Conservation (phyloP, 805 yeast species). For the Schwanniomyces pseudopolymorphus region DNA sequence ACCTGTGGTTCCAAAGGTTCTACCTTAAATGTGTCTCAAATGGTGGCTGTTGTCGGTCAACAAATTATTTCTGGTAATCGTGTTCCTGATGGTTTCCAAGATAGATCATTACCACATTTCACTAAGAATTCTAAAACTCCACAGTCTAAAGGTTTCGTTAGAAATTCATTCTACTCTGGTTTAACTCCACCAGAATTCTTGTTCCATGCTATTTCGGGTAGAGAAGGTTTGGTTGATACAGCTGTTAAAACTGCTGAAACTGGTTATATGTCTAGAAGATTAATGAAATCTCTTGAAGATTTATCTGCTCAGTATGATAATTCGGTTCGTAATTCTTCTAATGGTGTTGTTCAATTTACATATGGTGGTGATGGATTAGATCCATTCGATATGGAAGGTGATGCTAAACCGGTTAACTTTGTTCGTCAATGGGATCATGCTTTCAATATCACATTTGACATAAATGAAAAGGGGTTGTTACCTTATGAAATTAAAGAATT, state of each 20-base stretch:
- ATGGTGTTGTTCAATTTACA: conserved; percentile 95
- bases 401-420: conserved; percentile 94
- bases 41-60: conserved; percentile 99
- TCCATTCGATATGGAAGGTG: conserved; percentile 99
- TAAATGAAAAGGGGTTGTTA: conserved; percentile 51
- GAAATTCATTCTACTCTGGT: conserved; percentile 95
- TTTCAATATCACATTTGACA: conserved; percentile 63
- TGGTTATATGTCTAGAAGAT: conserved; percentile 96
- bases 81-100: conserved; percentile 99
- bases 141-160: conserved; percentile 96
- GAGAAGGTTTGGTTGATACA: conserved; percentile 99
- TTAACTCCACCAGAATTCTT: conserved; percentile 98
- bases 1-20: conserved; percentile 99
- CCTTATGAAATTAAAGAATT: conserved; percentile 68
- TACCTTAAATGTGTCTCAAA: conserved; percentile 94
- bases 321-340: conserved; percentile 92
- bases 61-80: conserved; percentile 98
- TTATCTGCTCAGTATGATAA: conserved; percentile 89
- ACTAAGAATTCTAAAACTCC: conserved; percentile 95
- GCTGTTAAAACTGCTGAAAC: conserved; percentile 99
- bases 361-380: conserved; percentile 99
- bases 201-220: conserved; percentile 99
- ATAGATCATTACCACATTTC: conserved; percentile 96
- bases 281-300: conserved; percentile 97
- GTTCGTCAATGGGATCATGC: conserved; percentile 94